phyloP scores from a whole-genome alignment of 2,329 filamentous ascomycete genomes.

The Claviceps digitariae region DNA sequence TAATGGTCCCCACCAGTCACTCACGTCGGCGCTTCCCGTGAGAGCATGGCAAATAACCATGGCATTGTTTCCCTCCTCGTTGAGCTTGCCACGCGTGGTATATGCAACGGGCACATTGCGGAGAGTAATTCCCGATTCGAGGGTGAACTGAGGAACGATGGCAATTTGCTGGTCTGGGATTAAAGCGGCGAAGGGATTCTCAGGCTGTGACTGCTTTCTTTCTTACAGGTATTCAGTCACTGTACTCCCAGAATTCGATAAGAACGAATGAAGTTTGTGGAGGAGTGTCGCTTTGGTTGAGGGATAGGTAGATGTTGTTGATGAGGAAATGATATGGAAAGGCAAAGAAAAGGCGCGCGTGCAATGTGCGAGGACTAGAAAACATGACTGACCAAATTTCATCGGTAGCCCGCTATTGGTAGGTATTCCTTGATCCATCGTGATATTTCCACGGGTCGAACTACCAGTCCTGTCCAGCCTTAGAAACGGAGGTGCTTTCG shows the following conservation, averaged over 20 bases:
- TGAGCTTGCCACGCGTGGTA: constrained; percentile 49
- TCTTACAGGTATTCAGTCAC: constrained; percentile 53
- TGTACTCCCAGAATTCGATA: constrained; percentile 19
- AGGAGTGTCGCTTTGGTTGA: background rate
- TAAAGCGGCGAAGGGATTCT: constrained; percentile 79
- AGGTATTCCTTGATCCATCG: constrained; percentile 13
- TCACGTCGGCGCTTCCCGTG: constrained; percentile 72
- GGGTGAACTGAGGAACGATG: constrained; percentile 75
- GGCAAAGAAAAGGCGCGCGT: background rate
- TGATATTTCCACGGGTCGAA: background rate
- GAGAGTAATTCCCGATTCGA: constrained; percentile 81
- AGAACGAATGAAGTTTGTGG: background rate
- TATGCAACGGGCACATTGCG: constrained; percentile 62
- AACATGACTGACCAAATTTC: constrained; percentile 18
- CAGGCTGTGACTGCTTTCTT: constrained; percentile 57
- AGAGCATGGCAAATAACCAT: constrained; percentile 75
- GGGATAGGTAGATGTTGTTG: background rate
- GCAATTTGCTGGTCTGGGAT: constrained; percentile 83
- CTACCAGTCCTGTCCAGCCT: background rate
- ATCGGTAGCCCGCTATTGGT: constrained; percentile 9
- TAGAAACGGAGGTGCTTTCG: background rate
- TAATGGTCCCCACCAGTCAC: constrained; percentile 80
- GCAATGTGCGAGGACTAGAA: background rate
- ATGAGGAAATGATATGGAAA: background rate
- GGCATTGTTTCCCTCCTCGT: constrained; percentile 46